A percentile compares a stretch with the other conserved stretches of the same genome.
Evolutionary conservation across 2,329 filamentous ascomycete genomes (phyloP).

Genomic region (Tolypocladium tropicale): DNA sequence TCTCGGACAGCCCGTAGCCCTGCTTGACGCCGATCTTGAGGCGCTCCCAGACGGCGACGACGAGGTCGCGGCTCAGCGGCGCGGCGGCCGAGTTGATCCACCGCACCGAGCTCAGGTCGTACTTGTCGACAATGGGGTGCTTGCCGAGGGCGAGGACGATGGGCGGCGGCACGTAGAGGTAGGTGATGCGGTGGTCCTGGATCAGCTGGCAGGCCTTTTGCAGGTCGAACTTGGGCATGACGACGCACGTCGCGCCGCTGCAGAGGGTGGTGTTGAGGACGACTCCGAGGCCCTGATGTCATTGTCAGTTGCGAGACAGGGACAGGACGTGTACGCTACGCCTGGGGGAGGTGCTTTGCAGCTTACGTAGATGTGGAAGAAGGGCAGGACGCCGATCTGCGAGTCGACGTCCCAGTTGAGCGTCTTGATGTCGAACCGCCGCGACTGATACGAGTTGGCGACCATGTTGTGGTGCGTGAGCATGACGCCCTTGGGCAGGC

Average conservation of each 20-base stretch:
- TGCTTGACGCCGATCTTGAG: conserved; percentile 79
- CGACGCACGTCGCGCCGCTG: conserved; percentile 63
- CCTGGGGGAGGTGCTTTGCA: neutral
- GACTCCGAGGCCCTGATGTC: conserved; percentile 18
- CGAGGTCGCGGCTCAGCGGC: conserved; percentile 70
- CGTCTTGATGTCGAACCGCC: conserved; percentile 41
- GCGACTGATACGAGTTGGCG: conserved; percentile 54
- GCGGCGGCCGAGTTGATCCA: conserved; percentile 86
- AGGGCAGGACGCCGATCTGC: conserved; percentile 70
- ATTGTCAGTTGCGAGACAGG: neutral
- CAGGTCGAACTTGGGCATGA: conserved; percentile 68
- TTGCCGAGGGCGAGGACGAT: conserved; percentile 75
- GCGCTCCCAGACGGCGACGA: conserved; percentile 63
- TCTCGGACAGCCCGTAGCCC: conserved; percentile 85
- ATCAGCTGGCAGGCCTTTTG: conserved; percentile 68
- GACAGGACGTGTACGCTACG: too few species aligned
- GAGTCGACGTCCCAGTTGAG: conserved; percentile 56
- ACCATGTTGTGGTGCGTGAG: conserved; percentile 76
- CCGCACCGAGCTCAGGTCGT: conserved; percentile 67
- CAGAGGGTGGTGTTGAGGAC: conserved; percentile 18
- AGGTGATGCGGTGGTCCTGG: conserved; percentile 65
- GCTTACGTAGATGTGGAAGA: conserved; percentile 82
- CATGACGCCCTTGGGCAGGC: conserved; percentile 84
- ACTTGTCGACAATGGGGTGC: conserved; percentile 65
- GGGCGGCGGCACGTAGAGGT: conserved; percentile 74